phyloP scores from a whole-genome alignment of 1,284 basidiomycete genomes.

The Rhodotorula sp. region DNA sequence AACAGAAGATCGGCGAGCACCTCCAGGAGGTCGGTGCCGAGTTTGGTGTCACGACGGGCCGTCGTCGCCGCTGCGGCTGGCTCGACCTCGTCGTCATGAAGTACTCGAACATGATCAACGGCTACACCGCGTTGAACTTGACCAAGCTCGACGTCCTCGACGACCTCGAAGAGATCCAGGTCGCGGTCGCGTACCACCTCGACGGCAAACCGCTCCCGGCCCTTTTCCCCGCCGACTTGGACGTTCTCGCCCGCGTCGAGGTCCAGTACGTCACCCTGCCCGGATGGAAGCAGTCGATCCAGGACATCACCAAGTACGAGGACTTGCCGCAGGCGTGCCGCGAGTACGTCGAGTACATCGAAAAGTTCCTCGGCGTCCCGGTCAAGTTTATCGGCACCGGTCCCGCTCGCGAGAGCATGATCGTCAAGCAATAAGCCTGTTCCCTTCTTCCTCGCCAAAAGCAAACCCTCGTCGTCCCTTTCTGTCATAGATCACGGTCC shows the following conservation, averaged over 20 bases:
- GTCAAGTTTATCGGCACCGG: conserved; percentile 92
- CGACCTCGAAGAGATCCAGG: conserved; percentile 79
- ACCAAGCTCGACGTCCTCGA: conserved; percentile 96
- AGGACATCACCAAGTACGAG: conserved; percentile 64
- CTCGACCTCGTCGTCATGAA: conserved; percentile 92
- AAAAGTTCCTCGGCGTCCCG: conserved; percentile 71
- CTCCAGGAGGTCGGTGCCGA: conserved; percentile 92
- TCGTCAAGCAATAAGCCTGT: background rate
- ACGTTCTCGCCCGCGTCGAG: conserved; percentile 59
- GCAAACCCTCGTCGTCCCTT: background rate
- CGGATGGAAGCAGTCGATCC: conserved; percentile 87
- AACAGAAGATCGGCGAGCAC: conserved; percentile 73
- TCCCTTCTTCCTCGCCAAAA: background rate
- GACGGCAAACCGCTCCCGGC: conserved; percentile 69
- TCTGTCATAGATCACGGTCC: background rate
- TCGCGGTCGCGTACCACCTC: conserved; percentile 76
- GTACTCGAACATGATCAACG: conserved; percentile 92
- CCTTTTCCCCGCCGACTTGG: conserved; percentile 70
- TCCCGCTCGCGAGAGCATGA: conserved; percentile 55
- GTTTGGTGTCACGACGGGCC: conserved; percentile 88
- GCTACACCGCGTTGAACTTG: conserved; percentile 88
- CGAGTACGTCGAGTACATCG: conserved; percentile 85
- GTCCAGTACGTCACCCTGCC: conserved; percentile 88
- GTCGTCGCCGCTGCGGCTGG: conserved; percentile 92
- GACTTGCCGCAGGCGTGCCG: conserved; percentile 81